Percentiles rank a stretch among this genome's conserved stretches.
Conservation (phyloP, 805 yeast genomes). For the Wickerhamiella alocasiicola region DNA sequence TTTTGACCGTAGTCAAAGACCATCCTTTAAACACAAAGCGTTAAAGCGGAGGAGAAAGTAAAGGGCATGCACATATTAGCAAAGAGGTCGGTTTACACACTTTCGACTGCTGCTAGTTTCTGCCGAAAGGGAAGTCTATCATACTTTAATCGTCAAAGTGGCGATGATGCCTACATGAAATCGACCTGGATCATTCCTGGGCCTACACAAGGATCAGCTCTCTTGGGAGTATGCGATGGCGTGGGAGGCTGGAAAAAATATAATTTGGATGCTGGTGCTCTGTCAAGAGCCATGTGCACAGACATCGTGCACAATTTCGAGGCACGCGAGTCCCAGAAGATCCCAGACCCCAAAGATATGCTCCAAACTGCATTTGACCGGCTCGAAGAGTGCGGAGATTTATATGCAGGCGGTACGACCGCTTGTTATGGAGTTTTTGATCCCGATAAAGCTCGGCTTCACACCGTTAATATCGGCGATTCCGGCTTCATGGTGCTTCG, state of each 20-base stretch:
- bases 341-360: slow-evolving; percentile 35
- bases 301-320: slow-evolving; percentile 36
- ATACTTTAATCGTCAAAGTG: slow-evolving; percentile 15
- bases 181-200: slow-evolving; percentile 19
- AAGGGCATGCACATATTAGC: too few relatives aligned
- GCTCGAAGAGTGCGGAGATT: slow-evolving; percentile 42
- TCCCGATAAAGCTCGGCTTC: slow-evolving; percentile 38
- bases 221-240: slow-evolving; percentile 55
- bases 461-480: slow-evolving; percentile 79
- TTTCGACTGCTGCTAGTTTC: slow-evolving; percentile 15
- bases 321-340: slow-evolving; percentile 15
- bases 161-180: slow-evolving; percentile 19
- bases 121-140: slow-evolving; percentile 20
- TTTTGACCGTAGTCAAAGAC: too few relatives aligned
- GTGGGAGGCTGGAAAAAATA: slow-evolving; percentile 96
- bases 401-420: slow-evolving; percentile 87
- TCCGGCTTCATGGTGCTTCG: slow-evolving; percentile 89
- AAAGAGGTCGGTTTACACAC: slow-evolving; percentile 12
- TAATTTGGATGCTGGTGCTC: slow-evolving; percentile 81
- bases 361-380: slow-evolving; percentile 44
- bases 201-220: slow-evolving; percentile 15
- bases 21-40: too few relatives aligned
- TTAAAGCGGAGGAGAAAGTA: too few relatives aligned
- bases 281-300: slow-evolving; percentile 64
- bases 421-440: slow-evolving; percentile 66